A percentile compares a stretch with the other conserved stretches of the same genome.
phyloP scores from a whole-genome alignment of 2,329 filamentous ascomycete genomes.

The Graphiopsis chlorocephala region DNA sequence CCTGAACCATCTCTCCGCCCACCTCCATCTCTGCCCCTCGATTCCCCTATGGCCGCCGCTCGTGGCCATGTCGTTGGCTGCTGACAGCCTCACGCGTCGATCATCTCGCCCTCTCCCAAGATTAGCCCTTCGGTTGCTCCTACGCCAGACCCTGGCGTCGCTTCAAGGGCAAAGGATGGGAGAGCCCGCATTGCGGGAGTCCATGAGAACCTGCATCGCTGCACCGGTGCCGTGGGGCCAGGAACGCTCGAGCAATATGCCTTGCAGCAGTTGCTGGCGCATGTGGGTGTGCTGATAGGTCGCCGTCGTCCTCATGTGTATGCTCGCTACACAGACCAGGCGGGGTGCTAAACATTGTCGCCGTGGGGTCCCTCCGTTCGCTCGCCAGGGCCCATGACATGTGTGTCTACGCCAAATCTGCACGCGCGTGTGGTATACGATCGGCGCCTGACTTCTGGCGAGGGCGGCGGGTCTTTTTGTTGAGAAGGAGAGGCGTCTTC shows the following conservation, averaged over 20 bases:
- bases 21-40: not conserved
- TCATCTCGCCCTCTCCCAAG: not conserved
- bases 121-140: not conserved
- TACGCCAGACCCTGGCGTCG: constrained; percentile 1
- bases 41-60: constrained; percentile 9
- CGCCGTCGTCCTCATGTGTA: not conserved
- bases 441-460: constrained; percentile 16
- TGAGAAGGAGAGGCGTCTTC: constrained; percentile 12
- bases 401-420: constrained; percentile 7
- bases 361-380: constrained; percentile 7
- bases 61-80: constrained; percentile 10
- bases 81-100: constrained; percentile 10
- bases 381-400: constrained; percentile 7
- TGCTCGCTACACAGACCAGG: not conserved
- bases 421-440: constrained; percentile 12
- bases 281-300: constrained; percentile 16
- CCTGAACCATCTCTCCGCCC: not conserved
- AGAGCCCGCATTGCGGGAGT: not conserved
- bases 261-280: not conserved
- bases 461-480: constrained; percentile 3
- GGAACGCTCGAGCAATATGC: constrained; percentile 3
- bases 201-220: not conserved
- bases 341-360: constrained; percentile 8
- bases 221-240: not conserved
- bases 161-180: constrained; percentile 1